A percentile compares a stretch with the other conserved stretches of the same genome.
These are phyloP conservation scores for Chenopodium album DNA, from an alignment of 148 eudicot genomes.

Conservation along the genomic window DNA sequence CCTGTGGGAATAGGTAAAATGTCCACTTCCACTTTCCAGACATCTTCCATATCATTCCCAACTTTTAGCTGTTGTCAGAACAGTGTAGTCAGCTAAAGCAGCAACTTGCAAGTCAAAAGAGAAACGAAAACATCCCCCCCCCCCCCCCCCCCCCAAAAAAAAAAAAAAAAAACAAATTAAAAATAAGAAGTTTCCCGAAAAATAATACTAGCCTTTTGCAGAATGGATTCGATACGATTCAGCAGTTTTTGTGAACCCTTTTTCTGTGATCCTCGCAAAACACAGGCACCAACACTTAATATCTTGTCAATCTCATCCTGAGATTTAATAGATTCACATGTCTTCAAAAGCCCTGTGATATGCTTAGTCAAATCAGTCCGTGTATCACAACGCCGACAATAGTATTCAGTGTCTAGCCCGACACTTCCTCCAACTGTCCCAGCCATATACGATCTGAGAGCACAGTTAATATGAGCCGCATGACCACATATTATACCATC, in stretches of 20 bases:
- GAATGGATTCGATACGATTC: constrained; percentile 41
- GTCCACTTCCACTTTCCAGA: constrained; percentile 51
- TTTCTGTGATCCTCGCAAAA: constrained; percentile 66
- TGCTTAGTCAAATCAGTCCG: constrained; percentile 68
- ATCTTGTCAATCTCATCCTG: constrained; percentile 50
- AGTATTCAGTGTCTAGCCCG: constrained; percentile 81
- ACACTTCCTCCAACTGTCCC: constrained; percentile 89
- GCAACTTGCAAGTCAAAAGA: not conserved
- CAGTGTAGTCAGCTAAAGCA: constrained; percentile 24
- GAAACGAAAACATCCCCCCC: not conserved
- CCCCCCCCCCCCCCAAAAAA: not conserved
- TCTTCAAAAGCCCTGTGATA: constrained; percentile 48
- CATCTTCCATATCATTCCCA: constrained; percentile 41
- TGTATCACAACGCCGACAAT: constrained; percentile 84
- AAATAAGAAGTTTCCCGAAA: not conserved
- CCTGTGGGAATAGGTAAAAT: constrained; percentile 35
- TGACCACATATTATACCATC: constrained; percentile 73
- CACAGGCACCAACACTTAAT: constrained; percentile 45
- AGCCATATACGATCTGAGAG: constrained; percentile 80
- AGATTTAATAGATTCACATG: constrained; percentile 55
- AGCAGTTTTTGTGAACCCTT: constrained; percentile 49
- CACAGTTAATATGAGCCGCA: constrained; percentile 72
- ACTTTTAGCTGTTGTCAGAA: constrained; percentile 47
- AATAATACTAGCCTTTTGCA: constrained; percentile 62
- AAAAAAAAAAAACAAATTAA: no score